Evolutionary conservation across 2,329 filamentous ascomycete species (phyloP), one percentile per base, ranked within the genome.

Genomic region (Periglandula ipomoeae): DNA sequence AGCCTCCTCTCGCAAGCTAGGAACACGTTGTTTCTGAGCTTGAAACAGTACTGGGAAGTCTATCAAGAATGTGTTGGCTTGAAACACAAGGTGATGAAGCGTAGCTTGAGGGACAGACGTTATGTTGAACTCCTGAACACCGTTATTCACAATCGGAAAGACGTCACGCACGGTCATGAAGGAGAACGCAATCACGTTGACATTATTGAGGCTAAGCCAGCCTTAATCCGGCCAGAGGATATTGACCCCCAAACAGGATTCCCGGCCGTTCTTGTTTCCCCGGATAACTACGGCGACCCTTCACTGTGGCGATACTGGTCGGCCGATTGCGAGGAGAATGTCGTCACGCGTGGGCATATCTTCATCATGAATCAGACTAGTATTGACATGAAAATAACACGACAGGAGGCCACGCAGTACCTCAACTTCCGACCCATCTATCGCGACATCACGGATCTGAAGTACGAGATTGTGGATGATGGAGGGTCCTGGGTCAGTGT

Each of bases 401-500:
- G 35, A n/a, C 35, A 38, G 7, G 35, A 38, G 15, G 17, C 35
- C 17, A 38, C 35, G 17, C 35, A 38, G 11, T 8, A 38, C 35
- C 35, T 38, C 10, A 38, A 2, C 10, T 38, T 38, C 17, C 35
- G 35, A 38, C 35, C 35, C 35, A 38, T 17, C 35, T 38, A 38
- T 38, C 35, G 19, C 35, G n/a, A 38, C 19, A 20, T 38, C 35
- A 38, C 35, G 19, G 10, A 19, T 38, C 35, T 38, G 35, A 38
- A 38, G 35, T 38, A 38, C 35, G 10, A 38, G n/a, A 5, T 38
- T 38, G 15, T 38, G 35, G 19, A 50, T 53, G 27, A 60, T 61
- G 47, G 59, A 58, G 51, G 59, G 59, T 51, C 50, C 56, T 52
- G 44, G 4, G 13, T 19, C 17, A 24, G 8, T 15, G 41, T 43